Percentiles rank a stretch among this genome's conserved stretches.
These are phyloP conservation scores for Gremmenia infestans DNA, from an alignment of 2,329 filamentous ascomycete species.

Conservation along the genomic window DNA sequence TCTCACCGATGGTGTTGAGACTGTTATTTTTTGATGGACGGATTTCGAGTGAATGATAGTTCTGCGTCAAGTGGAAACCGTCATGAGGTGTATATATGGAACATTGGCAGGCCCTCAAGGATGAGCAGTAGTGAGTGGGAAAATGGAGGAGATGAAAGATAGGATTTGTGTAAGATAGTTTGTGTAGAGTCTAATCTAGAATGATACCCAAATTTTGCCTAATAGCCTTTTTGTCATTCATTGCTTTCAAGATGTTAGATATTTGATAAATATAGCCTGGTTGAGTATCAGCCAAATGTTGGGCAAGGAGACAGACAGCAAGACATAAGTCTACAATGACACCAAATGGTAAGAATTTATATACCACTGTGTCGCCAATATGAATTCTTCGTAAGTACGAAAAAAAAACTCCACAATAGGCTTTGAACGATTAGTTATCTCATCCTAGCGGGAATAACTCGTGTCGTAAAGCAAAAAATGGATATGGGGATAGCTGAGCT, in stretches of 20 bases:
- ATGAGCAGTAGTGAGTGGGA: background rate
- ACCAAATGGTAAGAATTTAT: too few relatives aligned
- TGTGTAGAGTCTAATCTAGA: background rate
- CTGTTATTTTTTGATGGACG: background rate
- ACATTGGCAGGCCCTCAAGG: background rate
- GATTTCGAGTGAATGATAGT: background rate
- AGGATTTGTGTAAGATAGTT: background rate
- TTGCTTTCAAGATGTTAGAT: background rate
- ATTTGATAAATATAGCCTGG: too few relatives aligned
- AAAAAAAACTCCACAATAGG: too few relatives aligned
- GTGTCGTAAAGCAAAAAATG: too few relatives aligned
- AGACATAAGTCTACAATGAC: too few relatives aligned
- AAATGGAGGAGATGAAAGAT: background rate
- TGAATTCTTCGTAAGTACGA: too few relatives aligned
- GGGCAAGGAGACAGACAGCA: too few relatives aligned
- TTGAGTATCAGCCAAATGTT: too few relatives aligned
- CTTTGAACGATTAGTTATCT: too few relatives aligned
- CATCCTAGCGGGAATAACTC: too few relatives aligned
- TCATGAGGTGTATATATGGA: background rate
- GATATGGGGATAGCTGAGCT: too few relatives aligned
- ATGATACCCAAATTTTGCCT: background rate
- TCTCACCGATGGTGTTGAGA: background rate
- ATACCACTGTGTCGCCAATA: too few relatives aligned
- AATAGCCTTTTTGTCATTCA: background rate
- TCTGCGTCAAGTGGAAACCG: background rate